These are phyloP conservation scores for Monoraphidium neglectum DNA, from an alignment of 139 green algal species.

Conservation along the genomic window DNA sequence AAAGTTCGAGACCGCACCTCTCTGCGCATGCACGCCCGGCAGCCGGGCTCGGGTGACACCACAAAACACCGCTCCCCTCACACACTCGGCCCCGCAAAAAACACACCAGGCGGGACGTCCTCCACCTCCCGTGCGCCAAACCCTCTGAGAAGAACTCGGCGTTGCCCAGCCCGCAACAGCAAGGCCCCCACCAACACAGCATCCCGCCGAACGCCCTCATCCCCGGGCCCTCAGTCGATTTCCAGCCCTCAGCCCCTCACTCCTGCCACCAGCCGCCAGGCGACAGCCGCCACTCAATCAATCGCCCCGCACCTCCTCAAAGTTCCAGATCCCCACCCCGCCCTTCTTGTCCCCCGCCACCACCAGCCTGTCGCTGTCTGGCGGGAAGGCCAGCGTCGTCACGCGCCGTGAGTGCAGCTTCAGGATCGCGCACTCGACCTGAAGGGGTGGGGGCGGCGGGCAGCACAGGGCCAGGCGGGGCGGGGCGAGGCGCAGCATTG, in stretches of 20 bases:
- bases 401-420: slow-evolving; percentile 73
- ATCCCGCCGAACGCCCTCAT: no score
- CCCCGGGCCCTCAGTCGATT: neutral
- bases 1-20: no score
- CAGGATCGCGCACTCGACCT: slow-evolving; percentile 83
- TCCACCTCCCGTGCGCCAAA: no score
- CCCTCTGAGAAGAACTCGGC: neutral
- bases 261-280: neutral
- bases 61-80: no score
- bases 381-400: slow-evolving; percentile 70
- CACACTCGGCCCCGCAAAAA: no score
- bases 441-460: slow-evolving; percentile 21
- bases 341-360: slow-evolving; percentile 84
- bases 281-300: neutral
- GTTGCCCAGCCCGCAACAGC: neutral
- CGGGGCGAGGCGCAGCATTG: no score
- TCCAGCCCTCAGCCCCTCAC: neutral
- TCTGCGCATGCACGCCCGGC: no score
- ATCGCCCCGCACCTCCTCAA: slow-evolving; percentile 51
- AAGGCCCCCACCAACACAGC: neutral
- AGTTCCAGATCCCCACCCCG: slow-evolving; percentile 82
- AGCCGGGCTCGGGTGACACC: no score
- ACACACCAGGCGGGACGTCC: no score
- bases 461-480: no score
- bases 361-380: slow-evolving; percentile 58